Evolutionary conservation across 371 early-diverging fungal genomes (phyloP).

Genomic region (Mortierella sp.): DNA sequence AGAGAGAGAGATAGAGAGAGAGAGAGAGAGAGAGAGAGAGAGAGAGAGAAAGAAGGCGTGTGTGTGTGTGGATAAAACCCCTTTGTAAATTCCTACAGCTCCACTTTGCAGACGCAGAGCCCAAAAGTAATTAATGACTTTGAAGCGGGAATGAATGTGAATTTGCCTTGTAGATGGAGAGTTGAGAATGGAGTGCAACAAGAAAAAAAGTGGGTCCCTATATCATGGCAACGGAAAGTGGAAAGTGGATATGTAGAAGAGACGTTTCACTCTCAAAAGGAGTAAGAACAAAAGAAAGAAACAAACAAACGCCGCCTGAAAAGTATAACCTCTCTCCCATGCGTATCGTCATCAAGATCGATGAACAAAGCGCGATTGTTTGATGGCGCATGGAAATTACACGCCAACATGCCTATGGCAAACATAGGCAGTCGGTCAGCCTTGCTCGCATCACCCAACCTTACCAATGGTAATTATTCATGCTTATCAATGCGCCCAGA

Average conservation of each 20-base stretch:
- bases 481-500: too few species aligned
- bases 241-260: background rate
- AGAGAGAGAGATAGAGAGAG: background rate
- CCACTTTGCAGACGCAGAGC: too few species aligned
- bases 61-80: background rate
- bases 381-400: background rate
- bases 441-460: too few species aligned
- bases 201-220: constrained; percentile 9
- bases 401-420: background rate
- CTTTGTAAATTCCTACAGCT: too few species aligned
- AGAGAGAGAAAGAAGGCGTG: background rate
- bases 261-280: too few species aligned
- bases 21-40: background rate
- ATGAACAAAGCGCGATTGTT: constrained; percentile 1
- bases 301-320: background rate
- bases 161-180: background rate
- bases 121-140: background rate
- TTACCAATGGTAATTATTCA: too few species aligned
- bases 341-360: background rate
- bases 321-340: too few species aligned
- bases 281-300: background rate
- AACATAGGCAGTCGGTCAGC: too few species aligned
- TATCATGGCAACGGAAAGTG: background rate
- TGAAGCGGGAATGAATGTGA: background rate
- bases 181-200: background rate